phyloP scores from a whole-genome alignment of 1,139 yeast genomes.

The Kodamaea sp. region DNA sequence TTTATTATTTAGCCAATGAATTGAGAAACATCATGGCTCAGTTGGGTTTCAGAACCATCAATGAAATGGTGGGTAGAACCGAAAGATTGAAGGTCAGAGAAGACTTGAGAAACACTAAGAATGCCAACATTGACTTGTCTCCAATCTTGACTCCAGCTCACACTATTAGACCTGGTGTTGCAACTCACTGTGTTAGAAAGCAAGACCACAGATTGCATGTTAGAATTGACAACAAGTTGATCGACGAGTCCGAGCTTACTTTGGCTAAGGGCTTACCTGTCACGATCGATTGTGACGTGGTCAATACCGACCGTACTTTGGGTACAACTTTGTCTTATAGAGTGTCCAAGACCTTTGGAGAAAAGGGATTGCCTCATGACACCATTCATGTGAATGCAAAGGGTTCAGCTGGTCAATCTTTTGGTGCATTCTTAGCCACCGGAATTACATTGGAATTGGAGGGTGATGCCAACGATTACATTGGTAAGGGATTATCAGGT shows the following conservation, averaged over 20 bases:
- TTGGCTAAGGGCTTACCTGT: conserved; percentile 94
- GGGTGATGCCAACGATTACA: conserved; percentile 98
- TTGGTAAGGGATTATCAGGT: conserved; percentile 96
- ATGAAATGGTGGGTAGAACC: conserved; percentile 97
- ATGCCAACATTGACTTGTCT: conserved; percentile 85
- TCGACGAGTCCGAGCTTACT: conserved; percentile 93
- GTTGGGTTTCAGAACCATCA: conserved; percentile 91
- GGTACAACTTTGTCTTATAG: conserved; percentile 95
- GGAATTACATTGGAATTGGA: conserved; percentile 94
- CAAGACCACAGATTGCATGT: conserved; percentile 94
- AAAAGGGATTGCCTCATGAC: conserved; percentile 90
- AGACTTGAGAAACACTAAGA: conserved; percentile 83
- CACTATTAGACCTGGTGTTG: conserved; percentile 96
- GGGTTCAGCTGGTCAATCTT: conserved; percentile 98
- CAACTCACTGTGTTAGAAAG: conserved; percentile 88
- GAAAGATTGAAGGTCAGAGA: conserved; percentile 87
- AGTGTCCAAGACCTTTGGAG: conserved; percentile 91
- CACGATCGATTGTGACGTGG: conserved; percentile 86
- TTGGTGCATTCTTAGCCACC: conserved; percentile 95
- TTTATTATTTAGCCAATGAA: conserved; percentile 92
- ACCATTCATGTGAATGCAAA: conserved; percentile 88
- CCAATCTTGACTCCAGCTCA: conserved; percentile 97
- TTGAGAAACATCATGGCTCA: conserved; percentile 90
- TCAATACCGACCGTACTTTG: conserved; percentile 93
- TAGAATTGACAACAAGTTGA: conserved; percentile 90